These are phyloP conservation scores for Monascus purpureus DNA, from an alignment of 495 filamentous ascomycete species.

Conservation along the genomic window DNA sequence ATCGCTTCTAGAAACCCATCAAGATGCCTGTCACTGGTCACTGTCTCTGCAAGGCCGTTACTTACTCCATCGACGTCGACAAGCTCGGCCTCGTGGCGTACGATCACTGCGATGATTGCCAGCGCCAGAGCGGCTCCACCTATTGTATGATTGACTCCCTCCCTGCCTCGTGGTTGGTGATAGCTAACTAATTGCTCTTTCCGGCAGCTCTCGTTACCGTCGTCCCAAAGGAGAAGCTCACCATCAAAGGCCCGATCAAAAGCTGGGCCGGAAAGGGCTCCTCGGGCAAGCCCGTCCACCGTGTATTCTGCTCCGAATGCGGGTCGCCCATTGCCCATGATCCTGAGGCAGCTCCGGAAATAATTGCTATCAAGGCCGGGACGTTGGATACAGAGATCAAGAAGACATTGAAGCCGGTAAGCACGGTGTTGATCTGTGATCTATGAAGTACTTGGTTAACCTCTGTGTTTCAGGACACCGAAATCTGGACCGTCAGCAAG, in stretches of 20 bases:
- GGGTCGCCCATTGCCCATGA: conserved; percentile 58
- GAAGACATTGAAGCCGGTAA: conserved; percentile 51
- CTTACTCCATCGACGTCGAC: conserved; percentile 43
- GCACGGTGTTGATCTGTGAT: conserved; percentile 2
- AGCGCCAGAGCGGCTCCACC: conserved; percentile 52
- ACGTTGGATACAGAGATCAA: conserved; percentile 47
- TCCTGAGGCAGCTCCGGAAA: conserved; percentile 49
- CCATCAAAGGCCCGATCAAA: conserved; percentile 48
- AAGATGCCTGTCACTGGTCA: conserved; percentile 53
- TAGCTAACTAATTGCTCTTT: background rate
- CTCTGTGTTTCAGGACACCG: too few species aligned
- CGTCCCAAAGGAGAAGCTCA: conserved; percentile 47
- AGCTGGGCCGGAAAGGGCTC: conserved; percentile 39
- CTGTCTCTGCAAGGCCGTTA: conserved; percentile 58
- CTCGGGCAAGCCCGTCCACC: conserved; percentile 46
- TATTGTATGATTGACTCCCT: conserved; percentile 37
- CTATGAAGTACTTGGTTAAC: conserved; percentile 1
- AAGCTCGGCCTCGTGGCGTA: conserved; percentile 43
- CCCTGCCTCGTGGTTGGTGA: conserved; percentile 1
- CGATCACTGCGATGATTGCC: conserved; percentile 62
- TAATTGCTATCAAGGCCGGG: conserved; percentile 57
- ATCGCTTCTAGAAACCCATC: background rate
- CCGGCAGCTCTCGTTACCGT: conserved; percentile 46
- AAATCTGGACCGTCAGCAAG: conserved; percentile 57
- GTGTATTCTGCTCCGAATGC: conserved; percentile 55